Base-by-base conservation (phyloP, 2,329 filamentous ascomycete genomes). In the Xylaria sp. region DNA sequence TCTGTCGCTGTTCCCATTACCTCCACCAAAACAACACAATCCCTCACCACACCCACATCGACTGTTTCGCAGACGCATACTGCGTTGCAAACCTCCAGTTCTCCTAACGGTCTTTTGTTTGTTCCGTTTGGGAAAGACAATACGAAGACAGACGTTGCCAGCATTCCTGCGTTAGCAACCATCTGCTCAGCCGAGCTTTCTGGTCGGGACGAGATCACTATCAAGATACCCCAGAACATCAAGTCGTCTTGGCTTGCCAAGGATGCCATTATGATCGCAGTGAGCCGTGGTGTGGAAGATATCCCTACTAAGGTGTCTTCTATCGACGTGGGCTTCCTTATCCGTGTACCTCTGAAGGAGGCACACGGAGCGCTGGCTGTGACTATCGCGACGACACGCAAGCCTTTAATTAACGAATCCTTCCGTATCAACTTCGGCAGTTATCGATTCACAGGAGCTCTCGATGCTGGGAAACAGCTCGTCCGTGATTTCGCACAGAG, bases 371-470 rank as follows among this genome's bases (percentile, higher is more conserved):
- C 87, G 46, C 78, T 91, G 60, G 87, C 87, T 63, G 82, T 91
- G 54, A 85, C 86, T 1, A 83, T 91, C 44, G 82, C 85, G 64
- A 89, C 89, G 0, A 87, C 83, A 15, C 87, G 84, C 65, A 87
- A 86, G 70, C 89, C 89, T 28, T 87, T 84, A 77, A 83, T 90
- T 71, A 87, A 87, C 74, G 88, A 90, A 79, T 86, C 85, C 0
- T 88, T 90, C 76, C 84, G 85, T 48, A 80, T 91, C 37, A 85
- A 90, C 76, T 89, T 91, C 77, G 87, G 88, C 56, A 84, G 80
- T 75, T 80, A 83, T 25, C 78, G 82, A 18, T 76, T 87, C 51
- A 81, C 80, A 13, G 82, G 83, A 48, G 82, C 81, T 15, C 71
- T 85, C 6, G 84, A 85, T 65, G 81, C 80, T 8, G 83, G 84